Evolutionary conservation across 805 yeast genomes (phyloP).

Genomic region (Priceomyces castillae): DNA sequence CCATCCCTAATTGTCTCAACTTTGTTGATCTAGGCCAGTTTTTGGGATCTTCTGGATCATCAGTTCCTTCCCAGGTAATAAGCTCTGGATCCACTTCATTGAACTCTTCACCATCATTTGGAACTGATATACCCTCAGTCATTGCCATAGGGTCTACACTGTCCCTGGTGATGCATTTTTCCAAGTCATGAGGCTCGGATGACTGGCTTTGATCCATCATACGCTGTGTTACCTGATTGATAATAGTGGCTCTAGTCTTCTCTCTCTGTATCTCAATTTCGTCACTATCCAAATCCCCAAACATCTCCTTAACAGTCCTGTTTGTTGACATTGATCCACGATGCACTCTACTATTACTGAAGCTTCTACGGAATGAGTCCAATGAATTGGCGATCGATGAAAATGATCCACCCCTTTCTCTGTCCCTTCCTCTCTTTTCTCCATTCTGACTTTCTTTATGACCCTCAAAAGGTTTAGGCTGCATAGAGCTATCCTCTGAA

Average conservation of each 20-base stretch:
- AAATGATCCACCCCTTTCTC: slow-evolving; percentile 15
- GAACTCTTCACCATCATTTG: slow-evolving; percentile 33
- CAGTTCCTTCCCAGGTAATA: slow-evolving; percentile 30
- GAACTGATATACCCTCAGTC: slow-evolving; percentile 17
- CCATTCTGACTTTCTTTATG: neutral
- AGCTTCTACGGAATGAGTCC: slow-evolving; percentile 16
- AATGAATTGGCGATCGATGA: slow-evolving; percentile 15
- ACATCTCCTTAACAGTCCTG: slow-evolving; percentile 28
- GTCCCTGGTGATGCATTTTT: slow-evolving; percentile 6
- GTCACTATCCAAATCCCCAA: slow-evolving; percentile 27
- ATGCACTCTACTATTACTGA: slow-evolving; percentile 13
- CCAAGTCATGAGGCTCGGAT: slow-evolving; percentile 6
- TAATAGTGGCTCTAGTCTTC: slow-evolving; percentile 30
- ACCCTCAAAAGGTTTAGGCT: slow-evolving; percentile 3
- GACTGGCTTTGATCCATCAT: slow-evolving; percentile 12
- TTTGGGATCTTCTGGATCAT: slow-evolving; percentile 34
- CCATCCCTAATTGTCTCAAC: slow-evolving; percentile 22
- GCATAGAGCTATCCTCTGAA: slow-evolving; percentile 7
- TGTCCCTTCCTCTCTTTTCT: neutral
- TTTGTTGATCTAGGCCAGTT: slow-evolving; percentile 30
- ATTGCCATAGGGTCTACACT: slow-evolving; percentile 6
- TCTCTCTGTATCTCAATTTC: slow-evolving; percentile 30
- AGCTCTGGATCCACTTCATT: slow-evolving; percentile 35
- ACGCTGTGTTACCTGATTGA: slow-evolving; percentile 21
- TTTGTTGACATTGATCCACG: slow-evolving; percentile 3